These are phyloP conservation scores for Tremella mesenterica DNA, from an alignment of 768 basidiomycete genomes.

Conservation along the genomic window DNA sequence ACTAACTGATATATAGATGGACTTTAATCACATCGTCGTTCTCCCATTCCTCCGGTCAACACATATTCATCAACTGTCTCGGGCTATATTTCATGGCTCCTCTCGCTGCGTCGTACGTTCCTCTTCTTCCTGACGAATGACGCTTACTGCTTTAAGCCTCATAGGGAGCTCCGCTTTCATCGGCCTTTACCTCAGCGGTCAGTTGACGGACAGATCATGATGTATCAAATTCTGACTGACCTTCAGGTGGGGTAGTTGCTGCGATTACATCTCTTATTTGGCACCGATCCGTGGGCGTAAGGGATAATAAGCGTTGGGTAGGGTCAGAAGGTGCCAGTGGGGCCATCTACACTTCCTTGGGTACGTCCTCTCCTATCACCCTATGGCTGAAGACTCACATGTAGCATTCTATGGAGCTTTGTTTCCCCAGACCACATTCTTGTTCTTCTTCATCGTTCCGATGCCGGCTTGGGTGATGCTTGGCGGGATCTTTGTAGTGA, in stretches of 20 bases:
- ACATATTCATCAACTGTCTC: conserved; percentile 41
- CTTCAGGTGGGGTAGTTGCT: conserved; percentile 29
- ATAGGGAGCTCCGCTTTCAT: conserved; percentile 40
- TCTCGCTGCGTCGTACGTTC: conserved; percentile 27
- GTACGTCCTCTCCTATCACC: not conserved
- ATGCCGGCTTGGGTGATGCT: conserved; percentile 40
- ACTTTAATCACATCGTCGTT: conserved; percentile 39
- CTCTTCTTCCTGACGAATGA: not conserved
- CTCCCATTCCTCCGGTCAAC: conserved; percentile 35
- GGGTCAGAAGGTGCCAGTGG: conserved; percentile 42
- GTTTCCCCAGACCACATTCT: conserved; percentile 35
- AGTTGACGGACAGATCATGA: conserved; percentile 1
- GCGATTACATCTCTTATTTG: conserved; percentile 32
- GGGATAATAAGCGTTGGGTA: conserved; percentile 7
- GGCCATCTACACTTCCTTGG: conserved; percentile 39
- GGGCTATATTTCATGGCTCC: conserved; percentile 43
- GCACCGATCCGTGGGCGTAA: conserved; percentile 23
- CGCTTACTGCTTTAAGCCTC: conserved; percentile 8
- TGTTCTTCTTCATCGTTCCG: conserved; percentile 42
- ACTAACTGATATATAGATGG: conserved; percentile 24
- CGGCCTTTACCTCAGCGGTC: conserved; percentile 40
- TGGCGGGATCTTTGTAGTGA: conserved; percentile 41
- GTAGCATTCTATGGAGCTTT: conserved; percentile 39
- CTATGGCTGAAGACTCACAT: not conserved
- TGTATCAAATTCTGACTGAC: not conserved